Percentiles rank a stretch among this genome's conserved stretches.
phyloP scores from a whole-genome alignment of 2,329 filamentous ascomycete species.

The Trichophyton schoenleinii region DNA sequence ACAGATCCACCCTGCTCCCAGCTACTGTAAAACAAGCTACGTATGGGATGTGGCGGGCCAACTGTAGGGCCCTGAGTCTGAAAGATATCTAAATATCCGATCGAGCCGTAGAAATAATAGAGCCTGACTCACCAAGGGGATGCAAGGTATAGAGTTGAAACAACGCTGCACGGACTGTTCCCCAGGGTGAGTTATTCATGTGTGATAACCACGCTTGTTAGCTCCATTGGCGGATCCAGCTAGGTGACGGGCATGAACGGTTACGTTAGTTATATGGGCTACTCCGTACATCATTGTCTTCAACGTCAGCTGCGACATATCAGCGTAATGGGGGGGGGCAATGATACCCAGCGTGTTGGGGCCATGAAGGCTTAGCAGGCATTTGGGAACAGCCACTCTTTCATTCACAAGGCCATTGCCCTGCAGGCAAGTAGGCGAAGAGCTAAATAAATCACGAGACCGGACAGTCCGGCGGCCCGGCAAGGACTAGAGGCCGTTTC shows the following conservation, averaged over 20 bases:
- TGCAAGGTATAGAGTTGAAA: background rate
- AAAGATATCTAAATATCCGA: background rate
- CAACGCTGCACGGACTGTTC: background rate
- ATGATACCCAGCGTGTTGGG: background rate
- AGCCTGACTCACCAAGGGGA: background rate
- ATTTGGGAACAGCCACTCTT: background rate
- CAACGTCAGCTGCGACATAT: background rate
- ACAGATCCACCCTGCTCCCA: background rate
- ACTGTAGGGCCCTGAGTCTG: background rate
- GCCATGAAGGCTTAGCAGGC: background rate
- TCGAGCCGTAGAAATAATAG: background rate
- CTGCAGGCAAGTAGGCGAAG: background rate
- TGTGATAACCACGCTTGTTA: no score
- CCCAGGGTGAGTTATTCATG: no score
- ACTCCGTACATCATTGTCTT: background rate
- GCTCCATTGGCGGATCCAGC: no score
- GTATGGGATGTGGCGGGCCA: background rate
- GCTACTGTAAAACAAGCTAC: background rate
- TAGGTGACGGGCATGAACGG: background rate
- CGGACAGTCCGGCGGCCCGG: background rate
- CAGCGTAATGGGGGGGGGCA: background rate
- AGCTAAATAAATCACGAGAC: background rate
- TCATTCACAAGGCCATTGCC: background rate
- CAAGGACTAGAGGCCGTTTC: background rate
- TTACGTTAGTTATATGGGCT: background rate